These are phyloP conservation scores for Polymyxa betae DNA, from an alignment of 208 protist species.

Conservation along the genomic window DNA sequence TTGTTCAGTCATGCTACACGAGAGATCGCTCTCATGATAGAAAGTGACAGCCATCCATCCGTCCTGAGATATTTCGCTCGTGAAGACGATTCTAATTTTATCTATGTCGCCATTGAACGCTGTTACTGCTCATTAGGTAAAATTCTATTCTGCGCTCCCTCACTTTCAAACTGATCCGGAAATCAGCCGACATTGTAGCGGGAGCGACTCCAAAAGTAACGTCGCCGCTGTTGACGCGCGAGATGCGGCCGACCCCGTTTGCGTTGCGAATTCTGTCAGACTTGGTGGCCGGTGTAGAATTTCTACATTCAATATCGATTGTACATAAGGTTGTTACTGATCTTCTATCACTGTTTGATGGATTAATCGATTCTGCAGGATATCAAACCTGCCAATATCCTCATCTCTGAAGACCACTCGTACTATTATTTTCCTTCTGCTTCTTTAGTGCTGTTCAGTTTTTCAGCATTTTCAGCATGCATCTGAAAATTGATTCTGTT, in stretches of 20 bases:
- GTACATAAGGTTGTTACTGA: conserved; percentile 67
- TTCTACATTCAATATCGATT: conserved; percentile 66
- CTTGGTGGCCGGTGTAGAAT: conserved; percentile 59
- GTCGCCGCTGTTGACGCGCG: neutral
- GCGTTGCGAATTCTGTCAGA: conserved; percentile 52
- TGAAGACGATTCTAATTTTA: conserved; percentile 67
- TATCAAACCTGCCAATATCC: conserved; percentile 27
- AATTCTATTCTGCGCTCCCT: neutral
- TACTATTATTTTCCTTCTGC: neutral
- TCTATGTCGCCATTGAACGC: conserved; percentile 71
- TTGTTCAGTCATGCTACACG: neutral
- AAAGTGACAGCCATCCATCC: conserved; percentile 61
- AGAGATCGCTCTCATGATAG: neutral
- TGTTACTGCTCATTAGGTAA: conserved; percentile 60
- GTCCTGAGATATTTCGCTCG: conserved; percentile 69
- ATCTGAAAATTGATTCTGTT: no score
- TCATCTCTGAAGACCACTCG: conserved; percentile 4
- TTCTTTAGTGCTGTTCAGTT: neutral
- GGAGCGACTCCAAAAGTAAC: neutral
- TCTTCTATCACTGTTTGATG: neutral
- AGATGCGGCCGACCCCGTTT: neutral
- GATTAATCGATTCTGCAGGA: neutral
- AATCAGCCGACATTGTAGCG: neutral
- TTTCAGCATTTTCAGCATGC: neutral
- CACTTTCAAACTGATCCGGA: no score